Evolutionary conservation across 2,329 filamentous ascomycete species (phyloP).

Genomic region (Microdochium bolleyi): DNA sequence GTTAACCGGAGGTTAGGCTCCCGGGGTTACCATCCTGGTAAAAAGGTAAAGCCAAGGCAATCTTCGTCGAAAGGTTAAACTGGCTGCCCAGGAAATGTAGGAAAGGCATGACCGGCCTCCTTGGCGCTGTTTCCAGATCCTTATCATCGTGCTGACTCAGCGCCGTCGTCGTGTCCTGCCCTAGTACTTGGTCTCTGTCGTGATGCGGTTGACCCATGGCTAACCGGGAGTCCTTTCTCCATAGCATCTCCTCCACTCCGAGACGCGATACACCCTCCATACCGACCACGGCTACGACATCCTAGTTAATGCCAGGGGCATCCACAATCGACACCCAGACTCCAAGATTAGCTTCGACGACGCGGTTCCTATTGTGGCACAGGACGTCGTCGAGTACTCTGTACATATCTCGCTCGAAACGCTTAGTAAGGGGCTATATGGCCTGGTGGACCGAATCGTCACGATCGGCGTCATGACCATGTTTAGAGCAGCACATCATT

Average conservation of each 20-base stretch:
- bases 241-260: conserved; percentile 6
- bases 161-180: too few species aligned
- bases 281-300: conserved; percentile 11
- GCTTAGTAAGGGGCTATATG: conserved; percentile 7
- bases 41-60: too few species aligned
- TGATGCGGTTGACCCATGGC: too few species aligned
- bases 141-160: too few species aligned
- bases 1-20: too few species aligned
- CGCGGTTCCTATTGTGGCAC: conserved; percentile 3
- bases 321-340: neutral
- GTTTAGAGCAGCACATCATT: conserved; percentile 10
- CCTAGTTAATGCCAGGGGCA: conserved; percentile 9
- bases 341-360: neutral
- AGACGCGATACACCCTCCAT: conserved; percentile 11
- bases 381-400: conserved; percentile 13
- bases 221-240: too few species aligned
- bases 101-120: too few species aligned
- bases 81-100: too few species aligned
- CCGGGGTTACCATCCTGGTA: too few species aligned
- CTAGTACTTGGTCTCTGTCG: too few species aligned
- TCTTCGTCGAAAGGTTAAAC: too few species aligned
- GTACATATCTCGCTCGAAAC: conserved; percentile 13
- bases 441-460: conserved; percentile 11
- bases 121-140: too few species aligned
- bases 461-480: conserved; percentile 12